phyloP scores from a whole-genome alignment of 164 flowering plant species.

The Houttuynia cordata region DNA sequence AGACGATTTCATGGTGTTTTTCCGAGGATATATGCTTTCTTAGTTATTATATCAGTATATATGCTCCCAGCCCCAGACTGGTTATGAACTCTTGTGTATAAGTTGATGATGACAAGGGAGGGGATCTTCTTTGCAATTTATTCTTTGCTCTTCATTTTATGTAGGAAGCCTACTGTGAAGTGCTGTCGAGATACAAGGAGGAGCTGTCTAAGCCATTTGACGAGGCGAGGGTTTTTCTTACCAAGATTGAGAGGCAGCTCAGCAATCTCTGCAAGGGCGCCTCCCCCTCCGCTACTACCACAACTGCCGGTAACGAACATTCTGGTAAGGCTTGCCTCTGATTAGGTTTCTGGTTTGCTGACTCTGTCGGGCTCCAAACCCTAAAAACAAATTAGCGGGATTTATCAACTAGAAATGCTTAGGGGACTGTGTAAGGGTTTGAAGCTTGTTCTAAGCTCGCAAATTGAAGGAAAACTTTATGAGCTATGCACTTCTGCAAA shows the following conservation, averaged over 20 bases:
- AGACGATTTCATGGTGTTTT: constrained; percentile 68
- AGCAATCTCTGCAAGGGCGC: constrained; percentile 39
- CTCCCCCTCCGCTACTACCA: constrained; percentile 13
- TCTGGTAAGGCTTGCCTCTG: constrained; percentile 9
- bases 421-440: no score
- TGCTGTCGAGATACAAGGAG: constrained; percentile 49
- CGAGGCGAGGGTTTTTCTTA: constrained; percentile 62
- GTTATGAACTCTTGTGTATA: no score
- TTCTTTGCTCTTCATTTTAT: not conserved
- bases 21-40: no score
- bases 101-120: not conserved
- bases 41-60: no score
- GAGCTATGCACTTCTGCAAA: no score
- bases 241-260: constrained; percentile 49
- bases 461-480: no score
- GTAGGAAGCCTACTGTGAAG: constrained; percentile 49
- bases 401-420: no score
- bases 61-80: no score
- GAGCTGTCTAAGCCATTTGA: constrained; percentile 62
- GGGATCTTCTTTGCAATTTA: not conserved
- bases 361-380: no score
- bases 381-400: no score
- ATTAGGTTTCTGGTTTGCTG: no score
- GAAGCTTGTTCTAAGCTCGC: no score
- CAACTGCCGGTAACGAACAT: constrained; percentile 1